Evolutionary conservation across 148 eudicot genomes (phyloP).

Genomic region (Pharnaceum exiguum): DNA sequence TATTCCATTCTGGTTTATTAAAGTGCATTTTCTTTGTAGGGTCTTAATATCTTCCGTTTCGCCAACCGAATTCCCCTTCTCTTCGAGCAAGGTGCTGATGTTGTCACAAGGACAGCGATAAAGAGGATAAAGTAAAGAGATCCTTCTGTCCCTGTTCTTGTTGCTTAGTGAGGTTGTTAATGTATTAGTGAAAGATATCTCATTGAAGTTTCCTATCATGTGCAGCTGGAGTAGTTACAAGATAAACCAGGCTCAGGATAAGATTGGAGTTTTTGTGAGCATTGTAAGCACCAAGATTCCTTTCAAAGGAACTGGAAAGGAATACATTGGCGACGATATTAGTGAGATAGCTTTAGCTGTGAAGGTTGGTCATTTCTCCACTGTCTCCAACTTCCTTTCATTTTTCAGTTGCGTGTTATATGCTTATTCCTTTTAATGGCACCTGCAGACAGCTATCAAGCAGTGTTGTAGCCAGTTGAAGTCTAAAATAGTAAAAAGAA

Average conservation of each 20-base stretch:
- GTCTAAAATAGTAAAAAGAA: slow-evolving; percentile 85
- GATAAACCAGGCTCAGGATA: slow-evolving; percentile 94
- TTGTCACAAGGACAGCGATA: slow-evolving; percentile 85
- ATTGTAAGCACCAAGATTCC: slow-evolving; percentile 99
- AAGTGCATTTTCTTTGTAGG: slow-evolving; percentile 36
- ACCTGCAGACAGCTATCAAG: slow-evolving; percentile 69
- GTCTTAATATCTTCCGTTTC: slow-evolving; percentile 90
- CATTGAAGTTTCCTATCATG: slow-evolving; percentile 22
- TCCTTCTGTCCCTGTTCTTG: slow-evolving; percentile 1
- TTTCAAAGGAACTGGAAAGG: slow-evolving; percentile 99
- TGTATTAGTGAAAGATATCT: slow-evolving; percentile 19
- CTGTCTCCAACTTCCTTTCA: not conserved
- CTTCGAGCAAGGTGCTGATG: slow-evolving; percentile 99
- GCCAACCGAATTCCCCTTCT: slow-evolving; percentile 98
- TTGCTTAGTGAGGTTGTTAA: not conserved
- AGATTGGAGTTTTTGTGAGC: slow-evolving; percentile 97
- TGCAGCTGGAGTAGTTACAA: slow-evolving; percentile 92
- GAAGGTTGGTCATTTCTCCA: slow-evolving; percentile 45
- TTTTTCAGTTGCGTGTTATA: not conserved
- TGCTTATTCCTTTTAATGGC: not conserved
- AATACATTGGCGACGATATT: slow-evolving; percentile 98
- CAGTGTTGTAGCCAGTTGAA: slow-evolving; percentile 92
- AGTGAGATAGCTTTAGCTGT: slow-evolving; percentile 94
- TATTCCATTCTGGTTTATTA: not conserved
- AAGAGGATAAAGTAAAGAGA: slow-evolving; percentile 85